phyloP scores from a whole-genome alignment of 768 basidiomycete species.

The Lactarius evosmus region DNA sequence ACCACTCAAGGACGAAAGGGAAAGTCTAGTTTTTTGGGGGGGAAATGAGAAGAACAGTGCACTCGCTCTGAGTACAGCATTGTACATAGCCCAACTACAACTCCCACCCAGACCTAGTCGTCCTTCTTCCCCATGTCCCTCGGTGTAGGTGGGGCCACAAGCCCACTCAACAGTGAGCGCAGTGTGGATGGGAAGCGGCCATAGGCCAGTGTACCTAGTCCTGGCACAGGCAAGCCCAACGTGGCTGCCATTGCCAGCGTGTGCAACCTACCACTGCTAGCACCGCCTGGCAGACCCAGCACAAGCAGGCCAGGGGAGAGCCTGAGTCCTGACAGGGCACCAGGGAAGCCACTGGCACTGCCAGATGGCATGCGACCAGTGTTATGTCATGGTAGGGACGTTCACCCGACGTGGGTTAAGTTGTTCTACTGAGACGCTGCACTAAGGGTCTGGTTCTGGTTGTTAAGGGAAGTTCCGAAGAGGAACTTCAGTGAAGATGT shows the following conservation, averaged over 20 bases:
- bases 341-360: constrained; percentile 18
- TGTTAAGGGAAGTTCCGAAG: too few species aligned
- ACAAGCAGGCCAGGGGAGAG: constrained; percentile 17
- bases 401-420: too few species aligned
- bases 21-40: background rate
- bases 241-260: constrained; percentile 33
- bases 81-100: background rate
- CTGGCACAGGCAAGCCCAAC: constrained; percentile 28
- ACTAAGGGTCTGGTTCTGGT: too few species aligned
- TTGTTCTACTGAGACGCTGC: too few species aligned
- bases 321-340: constrained; percentile 12
- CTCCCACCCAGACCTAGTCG: background rate
- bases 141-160: constrained; percentile 6
- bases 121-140: constrained; percentile 7
- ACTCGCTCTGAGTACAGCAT: background rate
- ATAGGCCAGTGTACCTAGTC: constrained; percentile 28
- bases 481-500: too few species aligned
- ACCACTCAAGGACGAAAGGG: background rate
- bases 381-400: too few species aligned
- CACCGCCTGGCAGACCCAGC: constrained; percentile 1
- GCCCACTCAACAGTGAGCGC: constrained; percentile 28
- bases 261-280: background rate
- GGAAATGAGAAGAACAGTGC: background rate
- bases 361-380: constrained; percentile 4
- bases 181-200: constrained; percentile 39